A percentile compares a stretch with the other conserved stretches of the same genome.
phyloP scores from a whole-genome alignment of 441 rosid genomes.

The Melastoma candidum region DNA sequence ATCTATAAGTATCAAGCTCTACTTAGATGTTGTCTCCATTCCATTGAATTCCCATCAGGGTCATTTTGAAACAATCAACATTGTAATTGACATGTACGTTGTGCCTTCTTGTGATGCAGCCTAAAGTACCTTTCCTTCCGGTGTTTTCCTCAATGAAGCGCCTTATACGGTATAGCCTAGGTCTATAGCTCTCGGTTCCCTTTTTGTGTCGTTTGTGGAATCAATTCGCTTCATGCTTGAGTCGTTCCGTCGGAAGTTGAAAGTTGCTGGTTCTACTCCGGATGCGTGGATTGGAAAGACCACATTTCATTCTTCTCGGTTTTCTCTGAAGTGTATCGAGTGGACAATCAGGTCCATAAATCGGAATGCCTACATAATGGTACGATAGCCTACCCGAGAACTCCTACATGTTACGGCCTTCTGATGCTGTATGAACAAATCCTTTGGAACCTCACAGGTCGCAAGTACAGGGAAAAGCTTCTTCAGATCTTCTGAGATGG shows the following conservation, averaged over 20 bases:
- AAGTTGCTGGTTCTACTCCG: conserved; percentile 42
- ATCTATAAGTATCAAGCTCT: conserved; percentile 38
- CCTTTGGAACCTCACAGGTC: conserved; percentile 36
- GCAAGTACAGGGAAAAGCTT: conserved; percentile 95
- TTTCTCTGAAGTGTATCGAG: conserved; percentile 52
- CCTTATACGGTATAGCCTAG: conserved; percentile 77
- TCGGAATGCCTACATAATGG: conserved; percentile 98
- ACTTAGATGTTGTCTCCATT: too few species aligned
- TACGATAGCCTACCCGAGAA: conserved; percentile 16
- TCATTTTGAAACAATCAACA: too few species aligned
- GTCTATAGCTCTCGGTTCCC: conserved; percentile 91
- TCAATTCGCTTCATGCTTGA: conserved; percentile 87
- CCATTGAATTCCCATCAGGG: too few species aligned
- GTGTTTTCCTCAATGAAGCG: conserved; percentile 93
- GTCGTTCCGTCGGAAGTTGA: conserved; percentile 68
- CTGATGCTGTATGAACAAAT: conserved; percentile 4
- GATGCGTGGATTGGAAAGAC: conserved; percentile 59
- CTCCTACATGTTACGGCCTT: neutral
- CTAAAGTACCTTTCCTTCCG: conserved; percentile 84
- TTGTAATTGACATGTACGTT: too few species aligned
- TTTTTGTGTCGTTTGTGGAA: conserved; percentile 80
- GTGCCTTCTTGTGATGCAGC: conserved; percentile 32
- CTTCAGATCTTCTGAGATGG: conserved; percentile 71
- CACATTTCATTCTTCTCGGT: conserved; percentile 45
- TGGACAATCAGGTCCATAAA: conserved; percentile 82